phyloP scores from a whole-genome alignment of 2,329 filamentous ascomycete genomes.

The Aphanoascus verrucosus region DNA sequence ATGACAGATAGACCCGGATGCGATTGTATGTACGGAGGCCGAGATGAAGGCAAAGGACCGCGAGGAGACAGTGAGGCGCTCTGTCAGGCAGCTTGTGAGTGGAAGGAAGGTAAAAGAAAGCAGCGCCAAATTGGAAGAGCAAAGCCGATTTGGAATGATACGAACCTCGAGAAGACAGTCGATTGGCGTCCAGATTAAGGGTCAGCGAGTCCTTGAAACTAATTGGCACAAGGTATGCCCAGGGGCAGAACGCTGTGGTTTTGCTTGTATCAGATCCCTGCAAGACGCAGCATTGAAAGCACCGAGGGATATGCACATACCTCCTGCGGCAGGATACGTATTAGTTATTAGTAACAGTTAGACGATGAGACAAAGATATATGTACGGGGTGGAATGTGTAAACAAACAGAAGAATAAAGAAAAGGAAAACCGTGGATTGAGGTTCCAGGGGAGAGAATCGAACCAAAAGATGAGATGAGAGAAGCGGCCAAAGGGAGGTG shows the following conservation, averaged over 20 bases:
- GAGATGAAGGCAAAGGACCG: background rate
- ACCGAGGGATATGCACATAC: background rate
- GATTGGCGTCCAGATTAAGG: background rate
- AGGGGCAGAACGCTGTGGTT: slow-evolving; percentile 1
- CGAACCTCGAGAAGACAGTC: background rate
- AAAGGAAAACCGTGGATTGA: slow-evolving; percentile 2
- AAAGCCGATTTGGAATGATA: background rate
- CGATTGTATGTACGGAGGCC: background rate
- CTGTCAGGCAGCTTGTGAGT: background rate
- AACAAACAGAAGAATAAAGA: background rate
- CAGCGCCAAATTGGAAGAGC: background rate
- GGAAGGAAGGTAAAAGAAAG: background rate
- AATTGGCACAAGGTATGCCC: background rate
- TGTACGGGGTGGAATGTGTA: background rate
- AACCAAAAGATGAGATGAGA: background rate
- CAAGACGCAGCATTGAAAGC: background rate
- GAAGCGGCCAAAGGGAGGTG: no score
- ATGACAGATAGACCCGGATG: background rate
- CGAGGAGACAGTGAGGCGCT: slow-evolving; percentile 6
- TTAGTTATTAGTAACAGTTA: background rate
- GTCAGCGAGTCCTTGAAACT: slow-evolving; percentile 8
- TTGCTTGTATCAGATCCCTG: slow-evolving; percentile 8
- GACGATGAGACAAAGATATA: background rate
- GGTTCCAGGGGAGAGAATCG: slow-evolving; percentile 1
- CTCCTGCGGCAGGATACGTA: background rate